Evolutionary conservation across 2,329 filamentous ascomycete species (phyloP), one percentile per base, ranked within the genome.

Genomic region (Pyrenophora graminea): DNA sequence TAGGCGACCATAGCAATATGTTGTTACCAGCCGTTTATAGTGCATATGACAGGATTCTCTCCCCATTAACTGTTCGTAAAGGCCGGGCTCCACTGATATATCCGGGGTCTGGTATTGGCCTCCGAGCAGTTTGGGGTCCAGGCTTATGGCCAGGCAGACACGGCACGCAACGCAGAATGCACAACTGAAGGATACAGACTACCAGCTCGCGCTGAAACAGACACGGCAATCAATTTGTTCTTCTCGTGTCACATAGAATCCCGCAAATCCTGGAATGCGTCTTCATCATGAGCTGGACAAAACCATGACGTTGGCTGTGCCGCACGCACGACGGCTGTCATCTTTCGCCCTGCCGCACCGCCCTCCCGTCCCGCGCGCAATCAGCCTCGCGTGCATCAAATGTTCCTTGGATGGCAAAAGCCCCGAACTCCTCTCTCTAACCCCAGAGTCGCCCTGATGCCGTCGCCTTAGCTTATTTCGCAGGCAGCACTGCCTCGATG

Each of bases 401-500:
- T 9, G 19, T 36, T 15, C 33, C 44, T 41, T 7, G 19, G 19
- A 41, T 46, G 15, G 17, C n/a, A 25, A 30, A 19, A 23, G 25
- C 18, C 33, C 39, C 33, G 31, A 17, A 12, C 8, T 33, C 32
- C 19, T 42, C 23, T 30, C 7, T 2, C 41, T 18, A 25, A 36
- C 30, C 32, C 15, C 17, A 15, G 27, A 31, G 36, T 49, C 33
- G 30, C 46, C 23, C 31, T 9, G 39, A 44, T 31, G 21, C 23
- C 46, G 45, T 47, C 31, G 44, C n/a, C 39, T 42, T 46, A 33
- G 38, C 45, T 34, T 36, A 40, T 31, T 21, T 32, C 25, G 42
- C 41, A 38, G 44, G 45, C 38, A 32, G 45, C 50, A 56, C 45
- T 32, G 43, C 41, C 42, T 31, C 30, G n/a, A 27, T 27, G 31